Conservation (phyloP, 108 stramenopile species). For the Chaetoceros tenuissimus region DNA sequence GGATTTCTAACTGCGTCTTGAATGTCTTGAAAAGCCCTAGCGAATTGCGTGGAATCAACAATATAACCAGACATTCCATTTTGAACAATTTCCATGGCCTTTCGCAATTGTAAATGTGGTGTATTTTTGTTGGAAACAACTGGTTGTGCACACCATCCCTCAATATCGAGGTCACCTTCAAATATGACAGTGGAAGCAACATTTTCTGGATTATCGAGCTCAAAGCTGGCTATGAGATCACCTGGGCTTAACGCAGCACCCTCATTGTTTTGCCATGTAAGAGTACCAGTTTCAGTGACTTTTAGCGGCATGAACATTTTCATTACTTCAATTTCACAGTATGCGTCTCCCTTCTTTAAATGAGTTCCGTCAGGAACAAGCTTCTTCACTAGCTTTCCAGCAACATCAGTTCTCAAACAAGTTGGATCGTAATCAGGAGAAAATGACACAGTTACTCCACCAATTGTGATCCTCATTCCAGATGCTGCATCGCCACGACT, state of each 20-base stretch:
- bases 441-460: conserved; percentile 87
- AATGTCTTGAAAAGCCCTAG: conserved; percentile 50
- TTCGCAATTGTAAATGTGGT: conserved; percentile 74
- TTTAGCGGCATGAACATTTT: conserved; percentile 99
- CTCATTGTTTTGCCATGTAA: conserved; percentile 80
- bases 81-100: conserved; percentile 59
- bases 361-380: conserved; percentile 90
- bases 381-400: conserved; percentile 94
- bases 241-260: conserved; percentile 91
- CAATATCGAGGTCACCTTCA: conserved; percentile 54
- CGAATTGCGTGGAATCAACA: conserved; percentile 38
- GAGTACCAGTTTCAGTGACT: conserved; percentile 85
- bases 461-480: conserved; percentile 81
- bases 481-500: conserved; percentile 58
- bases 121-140: conserved; percentile 17
- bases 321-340: conserved; percentile 99
- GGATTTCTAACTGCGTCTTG: conserved; percentile 66
- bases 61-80: conserved; percentile 84
- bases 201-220: conserved; percentile 91
- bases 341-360: conserved; percentile 82
- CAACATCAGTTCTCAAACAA: conserved; percentile 87
- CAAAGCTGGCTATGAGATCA: conserved; percentile 85
- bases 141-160: conserved; percentile 43
- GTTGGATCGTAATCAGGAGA: conserved; percentile 97
- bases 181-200: conserved; percentile 69